phyloP scores from a whole-genome alignment of 306 rosid genomes.

The Urtica urens region DNA sequence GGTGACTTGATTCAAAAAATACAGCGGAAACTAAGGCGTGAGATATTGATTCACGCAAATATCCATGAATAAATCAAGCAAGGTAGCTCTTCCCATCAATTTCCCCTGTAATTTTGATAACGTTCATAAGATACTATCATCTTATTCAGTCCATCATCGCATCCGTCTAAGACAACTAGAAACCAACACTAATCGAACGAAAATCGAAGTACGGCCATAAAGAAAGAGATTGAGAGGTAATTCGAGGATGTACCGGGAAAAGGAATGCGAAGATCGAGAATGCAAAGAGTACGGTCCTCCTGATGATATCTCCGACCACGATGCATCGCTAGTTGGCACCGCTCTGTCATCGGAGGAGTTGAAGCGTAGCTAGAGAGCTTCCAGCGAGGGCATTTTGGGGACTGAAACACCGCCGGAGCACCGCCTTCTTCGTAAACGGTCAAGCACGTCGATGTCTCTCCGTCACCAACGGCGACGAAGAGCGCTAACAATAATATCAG shows the following conservation, averaged over 20 bases:
- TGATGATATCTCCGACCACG: slow-evolving; percentile 61
- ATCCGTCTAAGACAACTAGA: no score
- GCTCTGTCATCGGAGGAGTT: slow-evolving; percentile 29
- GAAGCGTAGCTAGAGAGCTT: slow-evolving; percentile 42
- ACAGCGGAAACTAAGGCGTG: no score
- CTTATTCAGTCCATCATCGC: no score
- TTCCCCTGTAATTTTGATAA: no score
- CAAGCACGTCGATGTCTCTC: slow-evolving; percentile 77
- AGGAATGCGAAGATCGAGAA: slow-evolving; percentile 69
- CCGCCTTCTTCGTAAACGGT: slow-evolving; percentile 71
- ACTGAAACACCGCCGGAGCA: slow-evolving; percentile 82
- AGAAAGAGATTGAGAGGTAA: neutral
- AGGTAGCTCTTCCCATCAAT: no score
- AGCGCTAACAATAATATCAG: slow-evolving; percentile 23
- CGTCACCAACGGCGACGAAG: slow-evolving; percentile 22
- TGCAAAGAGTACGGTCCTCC: slow-evolving; percentile 85
- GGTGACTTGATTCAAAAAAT: no score
- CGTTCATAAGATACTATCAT: no score
- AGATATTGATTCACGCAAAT: no score
- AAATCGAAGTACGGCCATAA: no score
- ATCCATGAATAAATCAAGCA: no score
- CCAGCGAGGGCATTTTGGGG: slow-evolving; percentile 95
- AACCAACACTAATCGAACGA: no score
- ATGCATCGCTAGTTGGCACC: slow-evolving; percentile 55
- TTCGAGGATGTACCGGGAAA: slow-evolving; percentile 38